phyloP scores from a whole-genome alignment of 208 protist genomes.

The Trichomonas tenax region DNA sequence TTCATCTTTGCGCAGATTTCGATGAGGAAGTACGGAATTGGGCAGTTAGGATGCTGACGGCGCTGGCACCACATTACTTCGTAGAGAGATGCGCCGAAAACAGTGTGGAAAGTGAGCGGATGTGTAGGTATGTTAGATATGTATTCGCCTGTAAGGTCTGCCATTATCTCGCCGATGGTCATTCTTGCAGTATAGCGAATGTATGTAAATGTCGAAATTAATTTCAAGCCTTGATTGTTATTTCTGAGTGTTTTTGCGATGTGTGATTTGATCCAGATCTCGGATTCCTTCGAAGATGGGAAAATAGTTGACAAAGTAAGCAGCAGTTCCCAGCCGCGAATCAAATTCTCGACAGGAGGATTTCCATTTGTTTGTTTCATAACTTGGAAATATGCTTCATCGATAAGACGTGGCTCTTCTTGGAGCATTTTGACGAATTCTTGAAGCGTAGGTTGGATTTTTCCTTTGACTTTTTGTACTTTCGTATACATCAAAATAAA shows the following conservation, averaged over 20 bases:
- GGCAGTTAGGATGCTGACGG: background rate
- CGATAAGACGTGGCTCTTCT: background rate
- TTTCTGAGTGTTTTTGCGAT: background rate
- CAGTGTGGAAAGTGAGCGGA: background rate
- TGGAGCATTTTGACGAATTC: background rate
- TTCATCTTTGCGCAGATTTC: background rate
- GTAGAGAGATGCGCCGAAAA: background rate
- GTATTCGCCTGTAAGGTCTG: background rate
- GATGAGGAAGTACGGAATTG: background rate
- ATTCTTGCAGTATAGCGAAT: background rate
- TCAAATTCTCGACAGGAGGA: background rate
- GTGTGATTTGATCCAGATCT: background rate
- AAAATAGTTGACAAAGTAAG: background rate
- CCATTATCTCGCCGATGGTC: background rate
- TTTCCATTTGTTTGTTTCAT: slow-evolving; percentile 12
- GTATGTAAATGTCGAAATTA: background rate
- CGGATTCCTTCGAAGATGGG: background rate
- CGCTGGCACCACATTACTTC: background rate
- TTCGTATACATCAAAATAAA: background rate
- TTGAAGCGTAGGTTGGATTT: background rate
- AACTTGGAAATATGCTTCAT: background rate
- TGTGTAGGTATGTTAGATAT: background rate
- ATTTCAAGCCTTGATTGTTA: background rate
- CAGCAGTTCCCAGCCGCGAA: background rate
- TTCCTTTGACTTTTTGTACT: background rate